Base-by-base conservation (phyloP, 1,284 basidiomycete genomes). In the Cryptococcus jaspeensis region DNA sequence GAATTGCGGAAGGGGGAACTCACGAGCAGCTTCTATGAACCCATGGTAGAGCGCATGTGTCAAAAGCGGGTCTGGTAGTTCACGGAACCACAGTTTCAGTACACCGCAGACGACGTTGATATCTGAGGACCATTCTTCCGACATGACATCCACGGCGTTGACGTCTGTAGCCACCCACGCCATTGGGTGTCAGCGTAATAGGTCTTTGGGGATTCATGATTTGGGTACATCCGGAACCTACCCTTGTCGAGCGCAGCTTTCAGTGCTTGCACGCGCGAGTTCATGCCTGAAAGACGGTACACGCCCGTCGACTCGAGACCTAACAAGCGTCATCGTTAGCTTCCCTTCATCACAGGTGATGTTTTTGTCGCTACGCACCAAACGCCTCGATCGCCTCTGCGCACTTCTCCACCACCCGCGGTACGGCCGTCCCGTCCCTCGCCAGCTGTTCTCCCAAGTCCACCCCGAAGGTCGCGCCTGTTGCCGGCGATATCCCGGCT, bases 91-190 rank as follows among this genome's bases (percentile, higher is more conserved):
- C 65, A 94, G 81, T 79, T 99, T 99, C 59, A 98, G 80, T 44
- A 88, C 91, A 54, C 92, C 90, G 15, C 95, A 85, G 46, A 99
- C 89, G 62, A 92, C 94, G 80, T 96, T 98, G 80, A 99, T 94
- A 74, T 99, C 95, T 28, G 86, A 84, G 35, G 87, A 84, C 89
- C 92, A 93, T 74, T 96, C 92, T 11, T 88, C 84, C n/a, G 86
- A 82, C 75, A 92, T 85, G 52, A 96, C 80, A 76, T 96, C 87
- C 41, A 92, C 88, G 1, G 84, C 81, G 20, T 93, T 88, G 40
- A 96, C 78, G 74, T 96, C 93, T 94, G 71, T 40, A 49, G 55
- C 50, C 20, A 28, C 9, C 18, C 5, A 40, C n/a, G n/a, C n/a
- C n/a, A n/a, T n/a, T n/a, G n/a, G n/a, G 22, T 40, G 11, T 38